A percentile compares a stretch with the other conserved stretches of the same genome.
phyloP scores from a whole-genome alignment of 768 basidiomycete species.

The Lactarius hatsudake region DNA sequence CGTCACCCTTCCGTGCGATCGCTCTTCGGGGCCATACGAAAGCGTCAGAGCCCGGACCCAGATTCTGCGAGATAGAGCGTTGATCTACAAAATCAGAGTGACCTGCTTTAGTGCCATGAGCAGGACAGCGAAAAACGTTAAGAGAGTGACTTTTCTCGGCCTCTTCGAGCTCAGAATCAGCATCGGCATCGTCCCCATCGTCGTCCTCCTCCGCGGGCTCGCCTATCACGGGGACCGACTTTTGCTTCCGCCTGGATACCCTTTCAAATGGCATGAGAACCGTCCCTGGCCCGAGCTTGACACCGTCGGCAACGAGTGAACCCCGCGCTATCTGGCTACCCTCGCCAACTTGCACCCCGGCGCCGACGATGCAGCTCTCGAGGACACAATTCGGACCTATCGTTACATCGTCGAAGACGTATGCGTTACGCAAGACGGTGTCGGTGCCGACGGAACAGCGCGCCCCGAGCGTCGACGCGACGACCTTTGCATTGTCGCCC shows the following conservation, averaged over 20 bases:
- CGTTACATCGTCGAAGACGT: slow-evolving; percentile 75
- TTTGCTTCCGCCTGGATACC: slow-evolving; percentile 54
- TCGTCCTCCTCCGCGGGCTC: slow-evolving; percentile 35
- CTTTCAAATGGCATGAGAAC: slow-evolving; percentile 66
- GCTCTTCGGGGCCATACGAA: slow-evolving; percentile 73
- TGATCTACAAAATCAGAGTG: slow-evolving; percentile 41
- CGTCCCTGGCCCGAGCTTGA: slow-evolving; percentile 73
- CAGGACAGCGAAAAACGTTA: not conserved
- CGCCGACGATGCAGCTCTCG: slow-evolving; percentile 77
- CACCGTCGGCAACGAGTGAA: slow-evolving; percentile 78
- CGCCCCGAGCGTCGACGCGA: slow-evolving; percentile 74
- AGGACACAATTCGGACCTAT: slow-evolving; percentile 73
- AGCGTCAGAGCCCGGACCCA: slow-evolving; percentile 75
- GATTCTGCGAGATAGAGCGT: slow-evolving; percentile 41
- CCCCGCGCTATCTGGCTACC: slow-evolving; percentile 67
- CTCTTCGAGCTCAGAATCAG: slow-evolving; percentile 59
- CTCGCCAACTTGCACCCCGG: slow-evolving; percentile 68
- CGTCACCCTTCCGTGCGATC: slow-evolving; percentile 45
- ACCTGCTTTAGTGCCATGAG: not conserved
- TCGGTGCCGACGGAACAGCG: slow-evolving; percentile 71
- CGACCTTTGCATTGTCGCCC: slow-evolving; percentile 61
- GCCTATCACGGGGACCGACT: slow-evolving; percentile 27
- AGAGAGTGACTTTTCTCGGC: slow-evolving; percentile 52
- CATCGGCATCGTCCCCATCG: slow-evolving; percentile 30
- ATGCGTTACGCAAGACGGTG: slow-evolving; percentile 68